Percentiles rank a stretch among this genome's conserved stretches.
Conservation (phyloP, 306 rosid genomes). For the Dryas drummondii region DNA sequence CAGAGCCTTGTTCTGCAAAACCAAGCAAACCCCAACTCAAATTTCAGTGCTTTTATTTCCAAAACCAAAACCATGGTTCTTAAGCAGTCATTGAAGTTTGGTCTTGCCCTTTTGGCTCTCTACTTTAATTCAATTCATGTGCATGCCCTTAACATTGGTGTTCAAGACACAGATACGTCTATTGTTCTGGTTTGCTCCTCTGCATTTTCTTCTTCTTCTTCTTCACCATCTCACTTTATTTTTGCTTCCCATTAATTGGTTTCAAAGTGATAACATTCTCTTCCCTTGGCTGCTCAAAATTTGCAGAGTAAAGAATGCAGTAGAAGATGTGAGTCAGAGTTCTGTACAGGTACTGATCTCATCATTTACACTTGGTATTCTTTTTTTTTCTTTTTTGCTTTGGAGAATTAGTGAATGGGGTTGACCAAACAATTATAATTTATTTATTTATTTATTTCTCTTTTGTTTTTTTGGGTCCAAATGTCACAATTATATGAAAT, state of each 20-base stretch:
- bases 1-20: conserved; percentile 26
- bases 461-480: too few relatives aligned
- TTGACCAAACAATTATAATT: too few relatives aligned
- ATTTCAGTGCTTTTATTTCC: conserved; percentile 12
- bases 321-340: conserved; percentile 79
- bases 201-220: not conserved
- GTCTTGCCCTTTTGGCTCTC: conserved; percentile 21
- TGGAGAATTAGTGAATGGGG: too few relatives aligned
- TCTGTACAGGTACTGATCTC: conserved; percentile 66
- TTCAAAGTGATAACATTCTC: conserved; percentile 1
- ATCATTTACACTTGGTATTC: not conserved
- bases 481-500: not conserved
- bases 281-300: not conserved
- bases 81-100: conserved; percentile 31
- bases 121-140: conserved; percentile 16
- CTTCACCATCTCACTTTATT: not conserved
- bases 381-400: too few relatives aligned
- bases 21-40: conserved; percentile 20
- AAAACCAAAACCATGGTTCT: conserved; percentile 31
- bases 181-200: conserved; percentile 50
- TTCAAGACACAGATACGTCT: conserved; percentile 59
- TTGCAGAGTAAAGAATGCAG: conserved; percentile 84
- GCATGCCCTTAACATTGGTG: conserved; percentile 69
- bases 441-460: not conserved
- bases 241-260: not conserved